Evolutionary conservation across 179 eudicot genomes (phyloP).

Genomic region (Spergularia azorica): DNA sequence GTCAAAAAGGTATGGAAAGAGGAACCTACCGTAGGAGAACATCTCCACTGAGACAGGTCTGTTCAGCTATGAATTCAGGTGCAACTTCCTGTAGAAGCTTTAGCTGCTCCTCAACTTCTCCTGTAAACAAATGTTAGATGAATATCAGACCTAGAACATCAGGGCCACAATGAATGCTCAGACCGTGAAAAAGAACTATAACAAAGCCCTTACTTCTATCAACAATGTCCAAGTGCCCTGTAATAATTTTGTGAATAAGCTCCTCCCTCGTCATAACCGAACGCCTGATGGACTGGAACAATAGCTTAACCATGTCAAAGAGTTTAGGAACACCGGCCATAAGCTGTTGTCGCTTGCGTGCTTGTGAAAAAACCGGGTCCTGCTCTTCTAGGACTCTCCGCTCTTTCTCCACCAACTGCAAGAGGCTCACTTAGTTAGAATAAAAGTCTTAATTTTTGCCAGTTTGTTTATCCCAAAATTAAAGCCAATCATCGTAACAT

Average conservation of each 20-base stretch:
- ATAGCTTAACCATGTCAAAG: slow-evolving; percentile 60
- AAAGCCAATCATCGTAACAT: no score
- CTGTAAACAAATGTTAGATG: slow-evolving; percentile 35
- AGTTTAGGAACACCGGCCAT: slow-evolving; percentile 67
- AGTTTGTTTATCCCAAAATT: neutral
- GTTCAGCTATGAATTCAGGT: slow-evolving; percentile 72
- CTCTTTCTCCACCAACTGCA: slow-evolving; percentile 81
- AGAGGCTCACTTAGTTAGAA: neutral
- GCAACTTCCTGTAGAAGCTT: slow-evolving; percentile 61
- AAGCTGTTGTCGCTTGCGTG: slow-evolving; percentile 58
- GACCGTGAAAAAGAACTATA: neutral
- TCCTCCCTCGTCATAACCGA: slow-evolving; percentile 71
- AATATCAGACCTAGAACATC: neutral
- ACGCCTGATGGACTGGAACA: slow-evolving; percentile 73
- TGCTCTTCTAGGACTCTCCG: slow-evolving; percentile 47
- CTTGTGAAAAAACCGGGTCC: slow-evolving; percentile 68
- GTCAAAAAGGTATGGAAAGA: neutral
- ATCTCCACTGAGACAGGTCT: slow-evolving; percentile 59
- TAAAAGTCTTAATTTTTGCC: no score
- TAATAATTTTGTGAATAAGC: slow-evolving; percentile 56
- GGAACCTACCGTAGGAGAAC: slow-evolving; percentile 59
- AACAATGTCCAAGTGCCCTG: slow-evolving; percentile 50
- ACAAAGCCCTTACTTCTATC: slow-evolving; percentile 59
- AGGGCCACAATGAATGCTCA: neutral
- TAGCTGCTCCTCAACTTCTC: slow-evolving; percentile 77